These are phyloP conservation scores for Blastobotrys raffinosifermentans DNA, from an alignment of 1,139 yeast species.

Conservation along the genomic window DNA sequence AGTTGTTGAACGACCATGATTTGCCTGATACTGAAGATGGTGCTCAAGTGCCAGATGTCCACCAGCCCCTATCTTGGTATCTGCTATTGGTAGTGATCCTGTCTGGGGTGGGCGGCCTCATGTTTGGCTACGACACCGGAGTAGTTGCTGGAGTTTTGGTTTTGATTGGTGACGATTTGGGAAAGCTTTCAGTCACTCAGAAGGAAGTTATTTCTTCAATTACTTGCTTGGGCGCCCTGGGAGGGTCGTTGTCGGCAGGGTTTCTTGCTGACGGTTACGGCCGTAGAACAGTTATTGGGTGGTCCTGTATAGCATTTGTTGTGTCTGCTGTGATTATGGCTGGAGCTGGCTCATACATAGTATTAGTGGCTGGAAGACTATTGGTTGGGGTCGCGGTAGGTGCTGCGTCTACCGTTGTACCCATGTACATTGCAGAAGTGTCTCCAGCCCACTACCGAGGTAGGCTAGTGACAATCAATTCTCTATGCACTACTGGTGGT, in stretches of 20 bases:
- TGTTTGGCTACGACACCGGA: constrained; percentile 21
- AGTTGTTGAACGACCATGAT: too few species aligned
- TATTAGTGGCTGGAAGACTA: constrained; percentile 35
- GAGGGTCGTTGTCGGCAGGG: constrained; percentile 39
- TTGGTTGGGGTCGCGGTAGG: constrained; percentile 42
- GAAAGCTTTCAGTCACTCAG: constrained; percentile 27
- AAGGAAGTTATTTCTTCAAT: constrained; percentile 40
- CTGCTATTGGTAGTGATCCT: constrained; percentile 15
- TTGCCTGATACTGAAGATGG: too few species aligned
- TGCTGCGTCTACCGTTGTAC: constrained; percentile 40
- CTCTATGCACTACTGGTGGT: constrained; percentile 42
- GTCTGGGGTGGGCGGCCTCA: constrained; percentile 22
- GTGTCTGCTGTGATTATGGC: constrained; percentile 38
- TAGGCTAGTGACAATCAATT: constrained; percentile 36
- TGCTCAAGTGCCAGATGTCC: not conserved
- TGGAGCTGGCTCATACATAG: constrained; percentile 24
- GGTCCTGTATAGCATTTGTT: constrained; percentile 36
- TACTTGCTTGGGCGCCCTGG: constrained; percentile 39
- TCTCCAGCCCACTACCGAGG: constrained; percentile 40
- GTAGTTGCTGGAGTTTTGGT: constrained; percentile 26
- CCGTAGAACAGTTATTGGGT: constrained; percentile 34
- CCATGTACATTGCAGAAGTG: constrained; percentile 40
- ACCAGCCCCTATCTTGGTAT: not conserved
- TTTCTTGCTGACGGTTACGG: constrained; percentile 33
- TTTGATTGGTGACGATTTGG: constrained; percentile 32